A percentile compares a stretch with the other conserved stretches of the same genome.
Conservation (phyloP, 805 yeast genomes). For the Candida wancherniae region DNA sequence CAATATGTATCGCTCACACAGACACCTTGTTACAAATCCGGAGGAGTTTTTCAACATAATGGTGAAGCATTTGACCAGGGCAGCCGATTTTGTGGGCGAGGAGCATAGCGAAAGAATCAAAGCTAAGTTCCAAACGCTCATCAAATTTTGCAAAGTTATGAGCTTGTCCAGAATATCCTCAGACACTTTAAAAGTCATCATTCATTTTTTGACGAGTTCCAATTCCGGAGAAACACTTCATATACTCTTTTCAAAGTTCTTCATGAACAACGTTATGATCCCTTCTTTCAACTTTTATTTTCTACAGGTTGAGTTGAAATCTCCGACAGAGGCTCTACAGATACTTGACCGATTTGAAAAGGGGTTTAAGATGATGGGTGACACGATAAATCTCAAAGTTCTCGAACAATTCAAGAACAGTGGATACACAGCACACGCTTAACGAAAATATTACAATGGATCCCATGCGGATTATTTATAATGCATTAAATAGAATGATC, state of each 20-base stretch:
- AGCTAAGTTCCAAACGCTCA: slow-evolving; percentile 19
- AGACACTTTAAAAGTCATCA: slow-evolving; percentile 20
- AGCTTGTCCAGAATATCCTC: slow-evolving; percentile 18
- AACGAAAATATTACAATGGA: too few relatives aligned
- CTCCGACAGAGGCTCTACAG: slow-evolving; percentile 16
- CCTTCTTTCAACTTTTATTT: slow-evolving; percentile 28
- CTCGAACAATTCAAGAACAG: slow-evolving; percentile 12
- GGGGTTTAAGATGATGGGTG: slow-evolving; percentile 22
- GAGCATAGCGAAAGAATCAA: slow-evolving; percentile 1
- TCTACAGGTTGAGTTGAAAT: slow-evolving; percentile 21
- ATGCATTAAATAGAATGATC: slow-evolving; percentile 5
- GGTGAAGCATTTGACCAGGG: slow-evolving; percentile 14
- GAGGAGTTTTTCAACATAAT: slow-evolving; percentile 9
- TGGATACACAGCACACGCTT: too few relatives aligned
- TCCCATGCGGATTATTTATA: neutral
- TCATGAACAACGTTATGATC: slow-evolving; percentile 14
- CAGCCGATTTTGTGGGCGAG: slow-evolving; percentile 10
- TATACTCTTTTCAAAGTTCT: slow-evolving; percentile 25
- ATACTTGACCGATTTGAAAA: slow-evolving; percentile 21
- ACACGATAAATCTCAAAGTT: slow-evolving; percentile 19
- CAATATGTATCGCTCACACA: slow-evolving; percentile 8
- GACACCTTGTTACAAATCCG: slow-evolving; percentile 10
- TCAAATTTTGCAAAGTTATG: slow-evolving; percentile 23
- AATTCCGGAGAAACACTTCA: slow-evolving; percentile 22
- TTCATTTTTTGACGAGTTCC: slow-evolving; percentile 23